Evolutionary conservation across 2,329 filamentous ascomycete species (phyloP).

Genomic region (Ophiocordyceps camponoti-saundersi): DNA sequence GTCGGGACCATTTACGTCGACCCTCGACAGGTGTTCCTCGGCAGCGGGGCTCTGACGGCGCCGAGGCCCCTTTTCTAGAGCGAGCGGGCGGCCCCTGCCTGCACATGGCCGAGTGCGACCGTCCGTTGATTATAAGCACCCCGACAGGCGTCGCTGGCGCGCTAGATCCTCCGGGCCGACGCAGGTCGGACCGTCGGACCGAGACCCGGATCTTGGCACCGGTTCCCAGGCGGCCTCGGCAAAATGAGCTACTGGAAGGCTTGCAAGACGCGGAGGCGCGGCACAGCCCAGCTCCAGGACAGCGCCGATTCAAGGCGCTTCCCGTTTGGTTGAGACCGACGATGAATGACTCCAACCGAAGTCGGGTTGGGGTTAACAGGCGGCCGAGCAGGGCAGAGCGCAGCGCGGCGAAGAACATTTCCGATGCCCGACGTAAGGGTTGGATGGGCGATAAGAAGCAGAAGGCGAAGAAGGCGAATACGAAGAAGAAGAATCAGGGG

Average conservation of each 20-base stretch:
- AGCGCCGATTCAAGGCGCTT: slow-evolving; percentile 6
- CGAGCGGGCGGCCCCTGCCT: not conserved
- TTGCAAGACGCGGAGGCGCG: slow-evolving; percentile 21
- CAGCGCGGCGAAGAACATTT: slow-evolving; percentile 44
- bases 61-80: not conserved
- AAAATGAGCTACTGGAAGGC: slow-evolving; percentile 9
- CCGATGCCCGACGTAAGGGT: slow-evolving; percentile 39
- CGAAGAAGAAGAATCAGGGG: slow-evolving; percentile 10
- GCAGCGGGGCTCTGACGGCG: not conserved
- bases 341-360: slow-evolving; percentile 16
- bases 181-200: slow-evolving; percentile 13
- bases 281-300: slow-evolving; percentile 4
- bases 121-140: slow-evolving; percentile 44
- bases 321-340: slow-evolving; percentile 19
- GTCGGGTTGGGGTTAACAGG: slow-evolving; percentile 25
- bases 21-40: not conserved
- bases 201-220: slow-evolving; percentile 35
- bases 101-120: slow-evolving; percentile 20
- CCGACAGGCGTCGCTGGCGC: slow-evolving; percentile 36
- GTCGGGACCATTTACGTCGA: not conserved
- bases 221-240: slow-evolving; percentile 29
- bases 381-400: slow-evolving; percentile 38
- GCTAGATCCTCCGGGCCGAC: slow-evolving; percentile 26
- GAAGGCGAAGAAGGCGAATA: slow-evolving; percentile 5
- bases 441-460: slow-evolving; percentile 30